phyloP scores from a whole-genome alignment of 768 basidiomycete species.

The Boletus edulis region DNA sequence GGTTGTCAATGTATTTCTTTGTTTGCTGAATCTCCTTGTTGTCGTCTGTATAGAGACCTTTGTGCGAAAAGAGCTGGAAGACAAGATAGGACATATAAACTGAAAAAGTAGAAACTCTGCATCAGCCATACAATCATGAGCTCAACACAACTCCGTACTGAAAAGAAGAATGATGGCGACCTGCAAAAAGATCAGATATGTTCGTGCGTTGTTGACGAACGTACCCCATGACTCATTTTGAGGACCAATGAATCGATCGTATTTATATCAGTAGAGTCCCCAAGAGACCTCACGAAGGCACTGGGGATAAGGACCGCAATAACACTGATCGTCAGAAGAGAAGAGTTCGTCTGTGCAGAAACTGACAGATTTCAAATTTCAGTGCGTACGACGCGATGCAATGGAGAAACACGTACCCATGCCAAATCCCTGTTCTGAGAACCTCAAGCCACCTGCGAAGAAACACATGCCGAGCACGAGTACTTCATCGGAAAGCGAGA shows the following conservation, averaged over 20 bases:
- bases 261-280: slow-evolving; percentile 10
- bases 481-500: slow-evolving; percentile 39
- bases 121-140: background rate
- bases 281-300: slow-evolving; percentile 68
- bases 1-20: slow-evolving; percentile 41
- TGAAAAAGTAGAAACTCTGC: slow-evolving; percentile 24
- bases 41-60: slow-evolving; percentile 58
- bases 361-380: slow-evolving; percentile 38
- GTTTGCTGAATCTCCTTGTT: slow-evolving; percentile 38
- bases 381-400: background rate
- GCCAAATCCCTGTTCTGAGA: slow-evolving; percentile 78
- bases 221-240: slow-evolving; percentile 74
- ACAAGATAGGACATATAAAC: slow-evolving; percentile 74
- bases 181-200: slow-evolving; percentile 33
- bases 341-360: slow-evolving; percentile 71
- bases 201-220: slow-evolving; percentile 17
- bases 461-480: slow-evolving; percentile 85
- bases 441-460: slow-evolving; percentile 75
- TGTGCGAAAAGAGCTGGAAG: slow-evolving; percentile 81
- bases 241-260: slow-evolving; percentile 49
- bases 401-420: slow-evolving; percentile 44
- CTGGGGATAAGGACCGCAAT: slow-evolving; percentile 76
- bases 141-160: slow-evolving; percentile 43
- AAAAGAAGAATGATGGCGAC: slow-evolving; percentile 76
- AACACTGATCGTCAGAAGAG: slow-evolving; percentile 72